Evolutionary conservation across 495 filamentous ascomycete genomes (phyloP).

Genomic region (Penicillium cinerascens): DNA sequence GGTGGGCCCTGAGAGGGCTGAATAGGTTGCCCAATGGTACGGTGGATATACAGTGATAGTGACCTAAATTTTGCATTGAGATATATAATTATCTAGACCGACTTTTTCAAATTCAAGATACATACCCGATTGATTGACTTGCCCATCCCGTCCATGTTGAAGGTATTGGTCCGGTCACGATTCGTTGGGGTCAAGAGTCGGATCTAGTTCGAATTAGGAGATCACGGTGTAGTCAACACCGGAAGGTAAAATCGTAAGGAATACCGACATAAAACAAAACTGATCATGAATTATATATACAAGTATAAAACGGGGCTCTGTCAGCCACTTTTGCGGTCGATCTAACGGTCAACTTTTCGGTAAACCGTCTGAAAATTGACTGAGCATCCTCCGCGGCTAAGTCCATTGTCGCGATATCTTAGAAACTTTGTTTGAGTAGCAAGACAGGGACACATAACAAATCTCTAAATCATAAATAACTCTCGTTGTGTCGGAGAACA

Average conservation of each 20-base stretch:
- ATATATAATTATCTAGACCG: not conserved
- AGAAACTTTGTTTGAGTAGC: not conserved
- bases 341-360: not conserved
- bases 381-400: not conserved
- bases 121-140: too few relatives aligned
- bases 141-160: not conserved
- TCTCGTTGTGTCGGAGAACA: too few relatives aligned
- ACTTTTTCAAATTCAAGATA: too few relatives aligned
- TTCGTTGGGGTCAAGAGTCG: not conserved
- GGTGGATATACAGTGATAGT: not conserved
- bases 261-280: not conserved
- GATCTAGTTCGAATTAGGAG: not conserved
- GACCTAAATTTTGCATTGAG: not conserved
- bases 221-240: not conserved
- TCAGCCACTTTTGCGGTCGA: not conserved
- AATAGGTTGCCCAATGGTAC: not conserved
- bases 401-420: not conserved
- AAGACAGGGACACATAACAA: not conserved
- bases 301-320: not conserved
- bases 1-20: not conserved
- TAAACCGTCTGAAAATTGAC: not conserved
- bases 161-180: not conserved
- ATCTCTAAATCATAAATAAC: not conserved
- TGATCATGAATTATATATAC: not conserved
- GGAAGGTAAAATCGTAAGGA: not conserved